Evolutionary conservation across 306 rosid genomes (phyloP), one percentile per base, ranked within the genome.

Genomic region (Oxytropis ochrocephala): DNA sequence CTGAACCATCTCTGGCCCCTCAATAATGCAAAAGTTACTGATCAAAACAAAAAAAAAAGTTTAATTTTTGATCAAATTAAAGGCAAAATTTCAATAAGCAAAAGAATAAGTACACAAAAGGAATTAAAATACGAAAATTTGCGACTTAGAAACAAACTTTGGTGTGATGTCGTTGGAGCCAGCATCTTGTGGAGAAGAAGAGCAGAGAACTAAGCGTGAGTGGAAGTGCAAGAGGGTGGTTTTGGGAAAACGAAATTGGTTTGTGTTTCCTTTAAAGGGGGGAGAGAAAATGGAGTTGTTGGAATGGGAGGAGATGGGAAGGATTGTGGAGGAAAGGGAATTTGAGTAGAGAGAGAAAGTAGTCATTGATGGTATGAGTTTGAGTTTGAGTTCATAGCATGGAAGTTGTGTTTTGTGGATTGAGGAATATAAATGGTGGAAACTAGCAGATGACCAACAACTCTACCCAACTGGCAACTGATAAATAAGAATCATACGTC

Each of bases 1-100:
- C 86, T 86, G 94, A 75, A 93, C 90, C 11, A 90, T 93, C 77
- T 93, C 98, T 38, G 98, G 98, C 29, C 98, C 98, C 78, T 93
- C 98, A 68, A 93, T 93, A 51, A 93, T 93, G 73, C 98, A 93
- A 63, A 93, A 93, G 55, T 87, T 86, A 75, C 98, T 93, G 84
- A 4, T 8, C 24, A 2, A 47, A 48, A 73, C 44, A 29, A 39
- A 21, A 38, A 11, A 0, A 2, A 16, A 5, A 38, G 9, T 10
- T 11, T 8, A 24, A 1, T 18, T 56, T 67, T 54, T 29, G 9
- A 64, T 50, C 54, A 62, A 72, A 42, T 12, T 51, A 65, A 19
- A n/a, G 16, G 6, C 63, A 78, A 69, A 78, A 39, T 42, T 14
- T 24, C 43, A 33, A 39, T 2, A 29, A 3, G 8, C 21, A 57